Percentiles rank a stretch among this genome's conserved stretches.
phyloP scores from a whole-genome alignment of 768 basidiomycete genomes.

The Mrakia blollopis region DNA sequence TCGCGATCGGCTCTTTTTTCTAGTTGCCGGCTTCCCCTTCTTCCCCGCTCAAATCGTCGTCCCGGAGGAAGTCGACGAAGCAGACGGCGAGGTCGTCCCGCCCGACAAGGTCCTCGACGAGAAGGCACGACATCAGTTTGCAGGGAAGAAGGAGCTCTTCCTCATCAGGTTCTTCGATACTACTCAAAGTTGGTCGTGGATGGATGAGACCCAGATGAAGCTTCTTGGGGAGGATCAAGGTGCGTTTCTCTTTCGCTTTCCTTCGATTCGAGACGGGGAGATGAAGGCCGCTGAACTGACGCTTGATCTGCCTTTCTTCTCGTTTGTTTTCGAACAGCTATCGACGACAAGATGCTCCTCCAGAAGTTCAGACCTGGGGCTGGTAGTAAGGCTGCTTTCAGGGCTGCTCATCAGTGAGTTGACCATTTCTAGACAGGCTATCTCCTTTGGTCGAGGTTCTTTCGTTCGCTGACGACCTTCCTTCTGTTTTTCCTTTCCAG shows the following conservation, averaged over 20 bases:
- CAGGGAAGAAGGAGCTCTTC: background rate
- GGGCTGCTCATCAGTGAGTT: background rate
- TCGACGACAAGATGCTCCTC: background rate
- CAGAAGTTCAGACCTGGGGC: background rate
- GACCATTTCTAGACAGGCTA: background rate
- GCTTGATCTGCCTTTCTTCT: background rate
- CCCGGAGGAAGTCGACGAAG: conserved; percentile 49
- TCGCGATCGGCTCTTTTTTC: background rate
- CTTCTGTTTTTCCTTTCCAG: background rate
- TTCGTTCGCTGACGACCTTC: background rate
- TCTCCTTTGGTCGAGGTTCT: background rate
- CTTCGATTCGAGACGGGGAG: background rate
- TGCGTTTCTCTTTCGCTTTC: background rate
- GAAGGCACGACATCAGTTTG: background rate
- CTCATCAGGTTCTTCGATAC: conserved; percentile 6
- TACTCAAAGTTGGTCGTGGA: background rate
- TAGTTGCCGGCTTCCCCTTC: conserved; percentile 62
- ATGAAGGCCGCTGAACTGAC: background rate
- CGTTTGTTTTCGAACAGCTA: background rate
- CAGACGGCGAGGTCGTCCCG: conserved; percentile 53
- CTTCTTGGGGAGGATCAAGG: conserved; percentile 2
- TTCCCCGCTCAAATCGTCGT: conserved; percentile 70
- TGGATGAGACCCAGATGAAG: background rate
- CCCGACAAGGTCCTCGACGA: conserved; percentile 46
- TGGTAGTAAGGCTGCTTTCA: background rate